Evolutionary conservation across 164 flowering plant genomes (phyloP).

Genomic region (Cinnamomum chago): DNA sequence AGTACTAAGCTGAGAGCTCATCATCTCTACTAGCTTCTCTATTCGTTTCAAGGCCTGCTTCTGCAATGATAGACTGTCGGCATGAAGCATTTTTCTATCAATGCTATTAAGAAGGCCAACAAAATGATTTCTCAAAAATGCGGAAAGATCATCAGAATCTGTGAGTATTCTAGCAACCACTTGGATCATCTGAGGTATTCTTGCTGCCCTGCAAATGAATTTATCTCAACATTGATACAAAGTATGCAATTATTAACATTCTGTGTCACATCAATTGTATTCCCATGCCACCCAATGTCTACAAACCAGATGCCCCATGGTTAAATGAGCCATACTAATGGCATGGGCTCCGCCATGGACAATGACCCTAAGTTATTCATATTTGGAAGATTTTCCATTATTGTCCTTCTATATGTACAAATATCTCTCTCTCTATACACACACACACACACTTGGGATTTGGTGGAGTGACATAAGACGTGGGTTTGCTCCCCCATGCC

Average conservation of each 20-base stretch:
- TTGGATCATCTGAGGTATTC: constrained; percentile 79
- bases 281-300: no score
- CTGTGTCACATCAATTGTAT: no score
- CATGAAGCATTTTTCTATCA: constrained; percentile 90
- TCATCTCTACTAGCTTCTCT: constrained; percentile 82
- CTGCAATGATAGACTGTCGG: constrained; percentile 64
- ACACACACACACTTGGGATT: no score
- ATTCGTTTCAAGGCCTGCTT: constrained; percentile 87
- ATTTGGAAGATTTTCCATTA: not conserved
- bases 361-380: not conserved
- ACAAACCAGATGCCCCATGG: no score
- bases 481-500: no score
- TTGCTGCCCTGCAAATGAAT: constrained; percentile 46
- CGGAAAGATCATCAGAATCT: constrained; percentile 78
- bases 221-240: not conserved
- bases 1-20: constrained; percentile 84
- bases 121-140: constrained; percentile 87
- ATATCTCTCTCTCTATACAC: no score
- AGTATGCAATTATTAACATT: no score
- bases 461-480: no score
- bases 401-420: not conserved
- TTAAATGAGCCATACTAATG: no score
- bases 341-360: not conserved
- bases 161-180: constrained; percentile 81
- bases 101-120: constrained; percentile 94